Evolutionary conservation across 1,284 basidiomycete genomes (phyloP).

Genomic region (Pyrrhoderma noxium): DNA sequence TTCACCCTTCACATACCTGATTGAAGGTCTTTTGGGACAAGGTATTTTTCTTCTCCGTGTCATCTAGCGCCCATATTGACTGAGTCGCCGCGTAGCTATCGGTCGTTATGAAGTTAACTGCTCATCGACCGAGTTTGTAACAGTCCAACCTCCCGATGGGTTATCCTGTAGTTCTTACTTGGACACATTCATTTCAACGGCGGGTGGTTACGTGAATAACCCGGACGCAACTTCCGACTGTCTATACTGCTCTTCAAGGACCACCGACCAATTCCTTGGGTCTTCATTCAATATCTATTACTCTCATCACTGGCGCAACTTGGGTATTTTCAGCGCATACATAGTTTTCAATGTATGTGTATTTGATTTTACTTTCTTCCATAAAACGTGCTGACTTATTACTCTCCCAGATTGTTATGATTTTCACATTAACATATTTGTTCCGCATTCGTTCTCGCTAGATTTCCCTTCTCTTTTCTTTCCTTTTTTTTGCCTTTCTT

Average conservation of each 20-base stretch:
- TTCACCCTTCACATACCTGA: conserved; percentile 35
- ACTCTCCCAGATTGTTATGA: conserved; percentile 24
- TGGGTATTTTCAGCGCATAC: conserved; percentile 40
- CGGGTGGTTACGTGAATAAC: conserved; percentile 63
- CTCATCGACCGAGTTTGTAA: conserved; percentile 43
- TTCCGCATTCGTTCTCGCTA: conserved; percentile 29
- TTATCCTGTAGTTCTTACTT: conserved; percentile 56
- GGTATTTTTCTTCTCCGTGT: background rate
- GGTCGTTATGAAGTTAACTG: conserved; percentile 50
- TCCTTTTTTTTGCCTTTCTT: background rate
- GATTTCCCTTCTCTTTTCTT: background rate
- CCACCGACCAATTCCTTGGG: conserved; percentile 37
- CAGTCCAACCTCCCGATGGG: conserved; percentile 49
- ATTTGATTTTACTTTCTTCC: background rate
- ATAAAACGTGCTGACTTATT: background rate
- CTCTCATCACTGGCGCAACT: conserved; percentile 42
- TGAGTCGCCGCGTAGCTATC: conserved; percentile 26
- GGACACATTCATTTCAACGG: conserved; percentile 39
- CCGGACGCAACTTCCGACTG: conserved; percentile 45
- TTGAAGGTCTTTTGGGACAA: conserved; percentile 21
- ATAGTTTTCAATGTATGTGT: conserved; percentile 42
- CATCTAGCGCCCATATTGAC: background rate
- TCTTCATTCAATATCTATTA: conserved; percentile 42
- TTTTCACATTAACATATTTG: conserved; percentile 31
- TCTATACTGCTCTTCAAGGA: conserved; percentile 43